Evolutionary conservation across 163 green algal genomes (phyloP).

Genomic region (Scenedesmus sp.): DNA sequence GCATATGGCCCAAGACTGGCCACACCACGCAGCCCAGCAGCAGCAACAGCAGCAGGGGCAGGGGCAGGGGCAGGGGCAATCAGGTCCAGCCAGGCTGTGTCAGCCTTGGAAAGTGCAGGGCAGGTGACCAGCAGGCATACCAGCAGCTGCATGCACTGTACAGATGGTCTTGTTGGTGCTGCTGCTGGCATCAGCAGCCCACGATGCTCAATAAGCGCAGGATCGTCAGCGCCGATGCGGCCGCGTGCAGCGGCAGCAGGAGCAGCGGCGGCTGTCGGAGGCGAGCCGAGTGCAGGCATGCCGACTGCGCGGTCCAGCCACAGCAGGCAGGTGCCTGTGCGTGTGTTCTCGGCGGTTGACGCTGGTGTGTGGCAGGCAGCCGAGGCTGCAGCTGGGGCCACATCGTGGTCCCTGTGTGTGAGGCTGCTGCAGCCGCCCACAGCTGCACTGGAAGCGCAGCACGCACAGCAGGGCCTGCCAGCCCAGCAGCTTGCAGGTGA

Average conservation of each 20-base stretch:
- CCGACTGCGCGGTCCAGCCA: too few species aligned
- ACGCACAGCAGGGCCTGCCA: background rate
- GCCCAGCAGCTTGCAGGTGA: background rate
- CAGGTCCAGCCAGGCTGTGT: background rate
- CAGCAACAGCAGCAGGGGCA: background rate
- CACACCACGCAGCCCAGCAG: background rate
- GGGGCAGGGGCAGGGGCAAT: background rate
- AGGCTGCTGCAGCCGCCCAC: background rate
- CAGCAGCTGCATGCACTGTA: background rate
- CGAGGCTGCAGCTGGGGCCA: slow-evolving; percentile 5
- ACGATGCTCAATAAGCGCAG: background rate
- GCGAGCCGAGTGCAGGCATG: background rate
- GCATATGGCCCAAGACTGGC: background rate
- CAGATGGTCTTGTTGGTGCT: background rate
- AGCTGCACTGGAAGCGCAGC: too few species aligned
- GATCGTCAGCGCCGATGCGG: background rate
- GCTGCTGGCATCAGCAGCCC: background rate
- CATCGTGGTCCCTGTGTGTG: background rate
- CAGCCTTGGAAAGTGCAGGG: background rate
- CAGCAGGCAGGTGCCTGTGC: slow-evolving; percentile 5
- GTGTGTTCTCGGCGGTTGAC: background rate
- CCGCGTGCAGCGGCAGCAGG: slow-evolving; percentile 17
- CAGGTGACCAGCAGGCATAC: background rate
- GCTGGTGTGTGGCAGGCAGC: background rate
- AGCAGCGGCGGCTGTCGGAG: background rate